phyloP scores from a whole-genome alignment of 305 asterid genomes.

The Plantago coronopus region DNA sequence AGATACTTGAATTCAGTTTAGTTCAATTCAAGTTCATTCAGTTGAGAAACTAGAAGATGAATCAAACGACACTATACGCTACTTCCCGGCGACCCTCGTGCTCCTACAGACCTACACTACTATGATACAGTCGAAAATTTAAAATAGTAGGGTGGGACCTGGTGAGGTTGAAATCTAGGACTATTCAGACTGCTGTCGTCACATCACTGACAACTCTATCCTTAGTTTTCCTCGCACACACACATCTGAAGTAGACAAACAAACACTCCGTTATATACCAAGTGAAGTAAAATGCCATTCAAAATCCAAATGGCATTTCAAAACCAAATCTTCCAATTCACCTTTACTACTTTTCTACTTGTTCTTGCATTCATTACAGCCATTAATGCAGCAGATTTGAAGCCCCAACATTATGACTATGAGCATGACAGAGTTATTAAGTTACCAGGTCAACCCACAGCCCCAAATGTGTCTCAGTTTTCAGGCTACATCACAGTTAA shows the following conservation, averaged over 20 bases:
- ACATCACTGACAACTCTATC: constrained; percentile 1
- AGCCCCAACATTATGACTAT: neutral
- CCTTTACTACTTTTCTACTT: constrained; percentile 4
- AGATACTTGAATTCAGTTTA: too few relatives aligned
- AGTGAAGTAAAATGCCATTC: neutral
- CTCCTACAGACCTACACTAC: too few relatives aligned
- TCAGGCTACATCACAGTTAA: constrained; percentile 67
- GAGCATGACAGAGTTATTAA: constrained; percentile 44
- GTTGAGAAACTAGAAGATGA: too few relatives aligned
- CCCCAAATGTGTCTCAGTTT: constrained; percentile 51
- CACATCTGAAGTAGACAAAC: too few relatives aligned
- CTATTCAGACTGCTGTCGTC: neutral
- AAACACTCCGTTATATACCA: too few relatives aligned
- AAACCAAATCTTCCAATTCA: constrained; percentile 15
- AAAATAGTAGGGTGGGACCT: too few relatives aligned
- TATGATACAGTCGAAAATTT: too few relatives aligned
- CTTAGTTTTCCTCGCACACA: neutral
- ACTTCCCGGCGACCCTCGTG: too few relatives aligned
- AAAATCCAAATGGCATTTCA: constrained; percentile 1
- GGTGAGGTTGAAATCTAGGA: too few relatives aligned
- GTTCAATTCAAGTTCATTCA: too few relatives aligned
- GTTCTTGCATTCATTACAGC: constrained; percentile 34
- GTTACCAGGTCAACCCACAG: constrained; percentile 69
- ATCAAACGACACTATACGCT: too few relatives aligned
- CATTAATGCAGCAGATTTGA: constrained; percentile 18